Percentiles rank a stretch among this genome's conserved stretches.
Conservation (phyloP, 192 early-diverging fungal species). For the Backusella westeae region DNA sequence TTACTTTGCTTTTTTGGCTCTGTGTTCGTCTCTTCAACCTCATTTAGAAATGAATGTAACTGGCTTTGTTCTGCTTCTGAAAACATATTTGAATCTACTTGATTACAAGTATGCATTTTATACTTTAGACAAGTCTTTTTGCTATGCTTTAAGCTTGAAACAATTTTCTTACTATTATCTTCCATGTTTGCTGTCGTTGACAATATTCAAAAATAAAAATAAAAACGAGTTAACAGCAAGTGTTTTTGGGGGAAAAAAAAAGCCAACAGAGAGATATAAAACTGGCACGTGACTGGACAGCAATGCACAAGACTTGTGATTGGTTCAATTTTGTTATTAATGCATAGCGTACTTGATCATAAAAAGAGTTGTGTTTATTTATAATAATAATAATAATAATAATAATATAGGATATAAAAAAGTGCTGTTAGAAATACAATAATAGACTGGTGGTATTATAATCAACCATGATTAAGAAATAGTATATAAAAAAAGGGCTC, state of each 20-base stretch:
- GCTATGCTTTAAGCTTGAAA: background rate
- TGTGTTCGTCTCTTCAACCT: background rate
- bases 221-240: background rate
- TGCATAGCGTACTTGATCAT: background rate
- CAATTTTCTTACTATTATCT: background rate
- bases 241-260: background rate
- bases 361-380: background rate
- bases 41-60: constrained; percentile 15
- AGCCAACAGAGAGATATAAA: background rate
- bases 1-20: background rate
- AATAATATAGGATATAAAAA: background rate
- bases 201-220: background rate
- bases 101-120: background rate
- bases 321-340: background rate
- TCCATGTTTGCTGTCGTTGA: background rate
- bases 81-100: background rate
- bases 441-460: background rate
- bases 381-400: background rate
- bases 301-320: background rate
- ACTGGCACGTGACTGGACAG: background rate
- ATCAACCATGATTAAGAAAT: background rate
- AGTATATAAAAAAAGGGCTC: background rate
- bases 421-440: background rate
- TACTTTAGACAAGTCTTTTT: background rate
- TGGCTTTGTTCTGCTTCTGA: constrained; percentile 8